A percentile compares a stretch with the other conserved stretches of the same genome.
Evolutionary conservation across 78 protist species (phyloP).

Genomic region (Parvularia atlantis): DNA sequence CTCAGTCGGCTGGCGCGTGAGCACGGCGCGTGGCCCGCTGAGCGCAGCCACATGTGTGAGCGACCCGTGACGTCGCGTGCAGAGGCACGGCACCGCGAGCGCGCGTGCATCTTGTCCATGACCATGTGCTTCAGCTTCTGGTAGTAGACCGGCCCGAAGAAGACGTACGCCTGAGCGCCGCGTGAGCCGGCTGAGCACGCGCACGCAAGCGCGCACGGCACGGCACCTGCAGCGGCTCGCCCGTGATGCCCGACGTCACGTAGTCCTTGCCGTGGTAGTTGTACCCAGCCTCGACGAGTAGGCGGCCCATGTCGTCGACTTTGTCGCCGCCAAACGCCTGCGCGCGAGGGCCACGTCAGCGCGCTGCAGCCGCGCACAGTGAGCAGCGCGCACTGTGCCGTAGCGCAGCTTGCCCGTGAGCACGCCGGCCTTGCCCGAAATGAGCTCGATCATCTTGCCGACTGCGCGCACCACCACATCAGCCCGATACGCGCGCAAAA

Average conservation of each 20-base stretch:
- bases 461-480: too few relatives aligned
- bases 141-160: slow-evolving; percentile 98
- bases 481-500: slow-evolving; percentile 77
- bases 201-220: too few relatives aligned
- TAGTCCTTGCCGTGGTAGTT: slow-evolving; percentile 93
- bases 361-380: neutral
- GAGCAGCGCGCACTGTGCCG: too few relatives aligned
- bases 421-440: slow-evolving; percentile 92
- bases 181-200: too few relatives aligned
- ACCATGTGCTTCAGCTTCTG: slow-evolving; percentile 99
- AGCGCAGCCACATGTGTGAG: neutral
- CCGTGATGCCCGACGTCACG: slow-evolving; percentile 85
- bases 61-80: neutral
- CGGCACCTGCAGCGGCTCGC: slow-evolving; percentile 76
- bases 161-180: slow-evolving; percentile 90
- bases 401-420: slow-evolving; percentile 43
- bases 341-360: too few relatives aligned
- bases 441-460: slow-evolving; percentile 96
- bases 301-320: slow-evolving; percentile 59
- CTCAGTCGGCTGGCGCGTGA: slow-evolving; percentile 99
- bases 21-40: slow-evolving; percentile 83
- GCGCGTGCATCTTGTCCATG: slow-evolving; percentile 98
- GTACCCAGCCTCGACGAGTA: slow-evolving; percentile 83
- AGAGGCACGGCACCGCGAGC: slow-evolving; percentile 52
- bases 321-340: slow-evolving; percentile 87